Conservation (phyloP, 2,329 filamentous ascomycete species). For the Ilyonectria sp. region DNA sequence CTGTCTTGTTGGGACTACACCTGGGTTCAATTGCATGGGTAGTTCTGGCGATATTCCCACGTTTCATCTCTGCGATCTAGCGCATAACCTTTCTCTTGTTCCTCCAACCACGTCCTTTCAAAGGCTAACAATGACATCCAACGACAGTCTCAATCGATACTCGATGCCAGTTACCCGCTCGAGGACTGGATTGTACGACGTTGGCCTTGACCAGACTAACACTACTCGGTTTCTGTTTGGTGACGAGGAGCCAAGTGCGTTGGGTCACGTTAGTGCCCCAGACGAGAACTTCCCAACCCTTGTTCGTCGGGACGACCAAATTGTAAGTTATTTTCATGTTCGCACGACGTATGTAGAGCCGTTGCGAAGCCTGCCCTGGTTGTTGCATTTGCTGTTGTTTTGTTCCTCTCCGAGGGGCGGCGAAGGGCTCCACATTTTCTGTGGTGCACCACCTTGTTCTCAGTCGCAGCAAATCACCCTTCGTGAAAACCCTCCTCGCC, state of each 20-base stretch:
- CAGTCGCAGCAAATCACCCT: slow-evolving; percentile 24
- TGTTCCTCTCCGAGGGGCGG: slow-evolving; percentile 28
- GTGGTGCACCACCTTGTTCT: slow-evolving; percentile 33
- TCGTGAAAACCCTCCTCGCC: slow-evolving; percentile 23
- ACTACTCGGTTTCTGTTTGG: slow-evolving; percentile 89
- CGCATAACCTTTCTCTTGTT: neutral
- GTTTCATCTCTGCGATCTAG: slow-evolving; percentile 7
- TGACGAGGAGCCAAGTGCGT: slow-evolving; percentile 77
- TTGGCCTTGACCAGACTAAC: slow-evolving; percentile 85
- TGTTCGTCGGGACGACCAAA: slow-evolving; percentile 73
- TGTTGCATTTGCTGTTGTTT: slow-evolving; percentile 29
- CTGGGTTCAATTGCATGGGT: neutral
- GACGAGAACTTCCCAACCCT: slow-evolving; percentile 92
- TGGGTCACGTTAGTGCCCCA: slow-evolving; percentile 67
- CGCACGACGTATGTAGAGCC: neutral
- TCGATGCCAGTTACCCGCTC: slow-evolving; percentile 90
- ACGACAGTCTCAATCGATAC: slow-evolving; percentile 84
- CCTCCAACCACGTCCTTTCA: neutral
- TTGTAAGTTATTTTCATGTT: slow-evolving; percentile 61
- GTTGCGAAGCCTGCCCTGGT: slow-evolving; percentile 22
- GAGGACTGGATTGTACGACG: slow-evolving; percentile 76
- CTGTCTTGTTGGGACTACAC: neutral
- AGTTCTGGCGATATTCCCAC: neutral
- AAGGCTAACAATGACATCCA: slow-evolving; percentile 41
- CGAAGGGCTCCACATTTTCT: slow-evolving; percentile 42